Percentiles rank a stretch among this genome's conserved stretches.
phyloP scores from a whole-genome alignment of 495 filamentous ascomycete genomes.

The Annulohypoxylon bovei region DNA sequence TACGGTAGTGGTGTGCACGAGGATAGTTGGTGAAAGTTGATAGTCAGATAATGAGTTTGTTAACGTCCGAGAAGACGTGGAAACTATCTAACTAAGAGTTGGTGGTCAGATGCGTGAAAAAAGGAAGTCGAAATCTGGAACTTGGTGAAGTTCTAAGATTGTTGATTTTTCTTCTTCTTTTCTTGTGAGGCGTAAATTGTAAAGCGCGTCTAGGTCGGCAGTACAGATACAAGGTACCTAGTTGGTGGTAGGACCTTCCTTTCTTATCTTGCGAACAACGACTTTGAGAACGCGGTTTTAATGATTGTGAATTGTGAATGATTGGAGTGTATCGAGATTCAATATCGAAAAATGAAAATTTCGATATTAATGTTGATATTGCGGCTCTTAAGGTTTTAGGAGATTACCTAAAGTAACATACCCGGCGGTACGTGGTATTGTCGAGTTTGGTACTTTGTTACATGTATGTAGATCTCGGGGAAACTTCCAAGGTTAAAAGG shows the following conservation, averaged over 20 bases:
- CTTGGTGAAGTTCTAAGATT: background rate
- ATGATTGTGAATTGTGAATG: background rate
- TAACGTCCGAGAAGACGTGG: too few species aligned
- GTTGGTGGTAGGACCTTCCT: too few species aligned
- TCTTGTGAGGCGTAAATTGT: background rate
- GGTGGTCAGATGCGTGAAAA: background rate
- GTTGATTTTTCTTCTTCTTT: background rate
- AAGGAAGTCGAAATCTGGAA: background rate
- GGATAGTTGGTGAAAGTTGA: too few species aligned
- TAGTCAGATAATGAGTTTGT: too few species aligned
- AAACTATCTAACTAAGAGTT: too few species aligned
- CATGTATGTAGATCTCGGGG: constrained; percentile 3
- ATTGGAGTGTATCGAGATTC: background rate
- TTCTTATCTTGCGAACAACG: background rate
- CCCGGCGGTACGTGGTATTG: background rate
- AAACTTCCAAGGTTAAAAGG: constrained; percentile 1
- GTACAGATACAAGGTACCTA: background rate
- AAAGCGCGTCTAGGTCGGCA: background rate
- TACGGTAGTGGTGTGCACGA: constrained; percentile 1
- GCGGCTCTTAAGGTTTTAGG: constrained; percentile 26
- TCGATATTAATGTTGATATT: constrained; percentile 24
- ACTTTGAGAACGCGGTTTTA: background rate
- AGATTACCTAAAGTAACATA: background rate
- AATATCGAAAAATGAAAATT: background rate
- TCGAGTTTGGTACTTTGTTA: background rate